Percentiles rank a stretch among this genome's conserved stretches.
phyloP scores from a whole-genome alignment of 805 yeast genomes.

The Myxozyma mucilagina region DNA sequence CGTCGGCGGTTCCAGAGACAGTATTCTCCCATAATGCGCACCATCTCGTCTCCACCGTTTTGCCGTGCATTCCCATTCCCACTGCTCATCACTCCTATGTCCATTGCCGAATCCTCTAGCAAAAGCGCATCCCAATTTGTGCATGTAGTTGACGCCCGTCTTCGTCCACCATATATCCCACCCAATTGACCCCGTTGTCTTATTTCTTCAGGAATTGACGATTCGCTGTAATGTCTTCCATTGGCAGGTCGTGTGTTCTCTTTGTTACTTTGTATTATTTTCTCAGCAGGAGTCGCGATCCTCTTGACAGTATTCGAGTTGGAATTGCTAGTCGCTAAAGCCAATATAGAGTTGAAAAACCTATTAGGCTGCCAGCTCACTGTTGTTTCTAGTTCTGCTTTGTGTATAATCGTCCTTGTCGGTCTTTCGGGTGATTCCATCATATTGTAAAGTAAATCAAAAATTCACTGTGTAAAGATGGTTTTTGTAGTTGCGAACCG shows the following conservation, averaged over 20 bases:
- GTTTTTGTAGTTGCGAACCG: no score
- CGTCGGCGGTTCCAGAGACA: conserved; percentile 7
- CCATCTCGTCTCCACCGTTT: conserved; percentile 1
- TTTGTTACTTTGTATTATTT: neutral
- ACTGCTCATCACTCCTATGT: neutral
- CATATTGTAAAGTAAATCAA: neutral
- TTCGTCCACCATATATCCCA: neutral
- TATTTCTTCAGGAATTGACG: neutral
- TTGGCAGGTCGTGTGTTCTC: neutral
- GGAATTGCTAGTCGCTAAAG: neutral
- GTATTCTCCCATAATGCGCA: conserved; percentile 9
- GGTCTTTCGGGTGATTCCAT: neutral
- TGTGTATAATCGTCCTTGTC: neutral
- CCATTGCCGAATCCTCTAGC: conserved; percentile 7
- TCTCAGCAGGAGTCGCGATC: neutral
- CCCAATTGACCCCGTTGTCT: neutral
- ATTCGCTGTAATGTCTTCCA: neutral
- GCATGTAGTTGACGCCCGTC: neutral
- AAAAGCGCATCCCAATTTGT: conserved; percentile 6
- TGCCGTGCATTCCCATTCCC: neutral
- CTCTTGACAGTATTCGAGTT: neutral
- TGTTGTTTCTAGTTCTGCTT: neutral
- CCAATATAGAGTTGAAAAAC: neutral
- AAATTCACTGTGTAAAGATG: no score
- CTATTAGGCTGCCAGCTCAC: conserved; percentile 7